These are phyloP conservation scores for Avena eriantha DNA, from an alignment of 176 grass and related monocot genomes.

Conservation along the genomic window DNA sequence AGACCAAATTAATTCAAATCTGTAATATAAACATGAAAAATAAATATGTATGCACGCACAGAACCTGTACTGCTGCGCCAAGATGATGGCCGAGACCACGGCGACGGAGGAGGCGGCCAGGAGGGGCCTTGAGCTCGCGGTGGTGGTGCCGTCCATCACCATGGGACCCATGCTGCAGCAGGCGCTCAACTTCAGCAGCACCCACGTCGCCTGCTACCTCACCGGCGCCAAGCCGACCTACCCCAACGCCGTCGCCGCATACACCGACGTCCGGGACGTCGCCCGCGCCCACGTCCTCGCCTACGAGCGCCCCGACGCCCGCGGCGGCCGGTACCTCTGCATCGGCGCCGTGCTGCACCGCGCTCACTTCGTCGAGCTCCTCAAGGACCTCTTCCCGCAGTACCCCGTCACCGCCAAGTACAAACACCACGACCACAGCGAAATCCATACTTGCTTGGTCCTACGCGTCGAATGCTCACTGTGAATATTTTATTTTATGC, in stretches of 20 bases:
- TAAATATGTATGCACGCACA: neutral
- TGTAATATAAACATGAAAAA: no score
- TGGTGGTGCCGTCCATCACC: conserved; percentile 49
- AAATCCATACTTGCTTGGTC: neutral
- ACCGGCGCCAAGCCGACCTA: conserved; percentile 41
- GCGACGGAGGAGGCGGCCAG: conserved; percentile 43
- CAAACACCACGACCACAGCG: accelerated
- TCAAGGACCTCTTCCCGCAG: conserved; percentile 47
- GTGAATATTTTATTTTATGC: neutral
- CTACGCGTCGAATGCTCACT: neutral
- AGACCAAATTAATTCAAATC: no score
- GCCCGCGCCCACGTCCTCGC: conserved; percentile 50
- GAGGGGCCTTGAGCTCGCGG: conserved; percentile 43
- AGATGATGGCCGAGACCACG: conserved; percentile 56
- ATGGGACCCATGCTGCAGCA: conserved; percentile 53
- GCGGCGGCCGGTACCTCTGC: conserved; percentile 55
- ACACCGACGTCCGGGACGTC: conserved; percentile 69
- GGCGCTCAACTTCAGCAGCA: conserved; percentile 50
- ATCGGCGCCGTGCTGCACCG: conserved; percentile 54
- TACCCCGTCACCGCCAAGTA: conserved; percentile 49
- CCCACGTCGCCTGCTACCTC: conserved; percentile 52
- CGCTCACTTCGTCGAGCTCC: conserved; percentile 3
- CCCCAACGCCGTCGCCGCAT: conserved; percentile 58
- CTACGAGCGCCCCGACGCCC: conserved; percentile 43
- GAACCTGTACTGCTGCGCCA: conserved; percentile 62